Evolutionary conservation across 176 grass and related monocot species (phyloP), one percentile per base, ranked within the genome.

Genomic region (Oryza australiensis): DNA sequence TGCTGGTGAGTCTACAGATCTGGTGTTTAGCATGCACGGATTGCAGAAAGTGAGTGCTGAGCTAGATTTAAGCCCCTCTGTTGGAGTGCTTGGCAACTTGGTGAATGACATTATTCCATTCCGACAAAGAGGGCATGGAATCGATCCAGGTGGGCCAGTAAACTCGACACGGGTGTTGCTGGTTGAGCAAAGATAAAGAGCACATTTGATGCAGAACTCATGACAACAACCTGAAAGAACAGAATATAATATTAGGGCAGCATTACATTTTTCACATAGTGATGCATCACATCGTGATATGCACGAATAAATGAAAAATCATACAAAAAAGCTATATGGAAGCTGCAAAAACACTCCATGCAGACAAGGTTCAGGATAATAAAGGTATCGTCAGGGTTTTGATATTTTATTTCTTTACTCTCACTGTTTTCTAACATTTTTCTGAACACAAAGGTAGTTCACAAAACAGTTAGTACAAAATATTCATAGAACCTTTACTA

Each of bases 191-290:
- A 99, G 93, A 80, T 90, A 95, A 26, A 99, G 89, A 70, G 93
- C 96, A 16, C 96, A 99, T 76, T 90, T 94, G 62, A 95, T 90
- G 77, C 96, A 99, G 53, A 99, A 88, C 75, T 95, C 90, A 88
- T 99, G 96, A 24, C 87, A 81, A 71, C 96, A 99, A 53, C 91
- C 96, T 99, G 85, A 53, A 94, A 84, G 55, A 34, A 81, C 68
- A 88, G 59, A 86, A 69, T 51, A 71, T 62, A 49, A 40, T 51
- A 38, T 89, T 22, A 82, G 20, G 43, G 78, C 24, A 66, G 1
- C 37, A 40, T 64, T 70, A 9, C n/a, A 75, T 35, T 75, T 68
- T 70, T 53, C 29, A 78, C 7, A 66, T 12, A 10, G 69, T 20
- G 23, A 18, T 9, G 23, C 4, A 67, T 9, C 45, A 27, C 34